phyloP scores from a whole-genome alignment of 805 yeast species.

The Metschnikowia cubensis region DNA sequence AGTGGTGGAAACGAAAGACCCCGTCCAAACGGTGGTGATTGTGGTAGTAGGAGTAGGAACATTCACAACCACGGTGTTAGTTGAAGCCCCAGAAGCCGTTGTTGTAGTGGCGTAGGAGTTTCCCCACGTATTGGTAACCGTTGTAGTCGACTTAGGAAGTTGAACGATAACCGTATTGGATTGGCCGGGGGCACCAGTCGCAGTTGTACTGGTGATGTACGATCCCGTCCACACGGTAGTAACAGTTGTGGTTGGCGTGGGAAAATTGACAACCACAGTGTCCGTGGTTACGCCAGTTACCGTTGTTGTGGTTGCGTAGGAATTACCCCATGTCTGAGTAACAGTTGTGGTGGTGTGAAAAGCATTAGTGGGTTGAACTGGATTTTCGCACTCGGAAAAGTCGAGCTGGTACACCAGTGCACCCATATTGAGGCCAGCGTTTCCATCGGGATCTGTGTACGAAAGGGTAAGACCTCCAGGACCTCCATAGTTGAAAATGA shows the following conservation, averaged over 20 bases:
- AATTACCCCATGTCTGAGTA: constrained; percentile 11
- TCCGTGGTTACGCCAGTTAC: constrained; percentile 16
- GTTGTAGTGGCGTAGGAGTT: constrained; percentile 5
- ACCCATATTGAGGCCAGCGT: constrained; percentile 5
- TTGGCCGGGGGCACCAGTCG: neutral
- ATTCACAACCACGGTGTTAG: constrained; percentile 11
- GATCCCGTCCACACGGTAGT: constrained; percentile 11
- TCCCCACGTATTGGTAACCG: constrained; percentile 5
- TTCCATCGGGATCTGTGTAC: constrained; percentile 7
- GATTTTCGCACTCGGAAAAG: constrained; percentile 3
- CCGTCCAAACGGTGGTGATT: constrained; percentile 10
- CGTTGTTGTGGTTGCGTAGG: constrained; percentile 13
- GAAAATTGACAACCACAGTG: constrained; percentile 16
- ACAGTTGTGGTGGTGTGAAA: constrained; percentile 5
- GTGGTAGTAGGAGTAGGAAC: constrained; percentile 17
- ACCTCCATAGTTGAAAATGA: constrained; percentile 10
- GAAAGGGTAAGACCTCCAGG: constrained; percentile 2
- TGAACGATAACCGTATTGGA: constrained; percentile 15
- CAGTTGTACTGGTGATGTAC: neutral
- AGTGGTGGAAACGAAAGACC: neutral
- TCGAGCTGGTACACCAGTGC: constrained; percentile 3
- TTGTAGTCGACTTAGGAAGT: constrained; percentile 6
- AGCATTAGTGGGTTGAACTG: constrained; percentile 1
- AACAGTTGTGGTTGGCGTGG: constrained; percentile 3
- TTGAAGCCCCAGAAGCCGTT: neutral